These are phyloP conservation scores for Aspergillus affinis DNA, from an alignment of 495 filamentous ascomycete genomes.

Conservation along the genomic window DNA sequence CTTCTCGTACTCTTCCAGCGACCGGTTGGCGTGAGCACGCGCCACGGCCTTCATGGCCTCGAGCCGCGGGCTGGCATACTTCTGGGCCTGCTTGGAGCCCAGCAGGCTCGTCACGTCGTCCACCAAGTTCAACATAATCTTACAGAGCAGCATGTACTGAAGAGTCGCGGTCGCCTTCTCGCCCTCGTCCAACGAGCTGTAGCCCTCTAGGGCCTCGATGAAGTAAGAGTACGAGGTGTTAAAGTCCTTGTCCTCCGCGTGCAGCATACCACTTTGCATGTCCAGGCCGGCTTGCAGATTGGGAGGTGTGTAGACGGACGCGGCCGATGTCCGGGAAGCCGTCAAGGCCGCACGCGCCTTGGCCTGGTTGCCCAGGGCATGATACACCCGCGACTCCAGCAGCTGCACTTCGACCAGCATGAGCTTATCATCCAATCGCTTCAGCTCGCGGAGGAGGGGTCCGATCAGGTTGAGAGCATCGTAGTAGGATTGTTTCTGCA, in stretches of 20 bases:
- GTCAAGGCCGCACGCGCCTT: constrained; percentile 96
- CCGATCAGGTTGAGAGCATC: constrained; percentile 97
- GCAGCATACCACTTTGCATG: constrained; percentile 98
- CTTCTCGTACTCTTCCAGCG: constrained; percentile 92
- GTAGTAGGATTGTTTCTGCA: constrained; percentile 94
- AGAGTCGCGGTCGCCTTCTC: constrained; percentile 84
- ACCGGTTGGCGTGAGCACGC: constrained; percentile 89
- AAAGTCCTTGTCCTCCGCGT: constrained; percentile 98
- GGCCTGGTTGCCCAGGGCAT: constrained; percentile 92
- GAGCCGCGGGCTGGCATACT: constrained; percentile 89
- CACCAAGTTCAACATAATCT: constrained; percentile 97
- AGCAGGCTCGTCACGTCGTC: constrained; percentile 94
- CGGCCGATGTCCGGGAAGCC: constrained; percentile 88
- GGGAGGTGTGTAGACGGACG: constrained; percentile 95
- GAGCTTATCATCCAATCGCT: constrained; percentile 97
- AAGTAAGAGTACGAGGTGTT: constrained; percentile 98
- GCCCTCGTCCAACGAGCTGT: constrained; percentile 86
- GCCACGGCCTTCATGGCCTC: constrained; percentile 99
- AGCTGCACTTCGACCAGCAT: constrained; percentile 98
- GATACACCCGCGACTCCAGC: constrained; percentile 93
- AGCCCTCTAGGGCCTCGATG: constrained; percentile 96
- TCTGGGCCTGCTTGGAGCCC: constrained; percentile 90
- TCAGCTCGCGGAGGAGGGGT: constrained; percentile 88
- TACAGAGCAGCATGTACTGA: constrained; percentile 99
- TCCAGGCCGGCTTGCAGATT: constrained; percentile 93